Evolutionary conservation across 257 asterid genomes (phyloP).

Genomic region (Fraxinus pennsylvanica): DNA sequence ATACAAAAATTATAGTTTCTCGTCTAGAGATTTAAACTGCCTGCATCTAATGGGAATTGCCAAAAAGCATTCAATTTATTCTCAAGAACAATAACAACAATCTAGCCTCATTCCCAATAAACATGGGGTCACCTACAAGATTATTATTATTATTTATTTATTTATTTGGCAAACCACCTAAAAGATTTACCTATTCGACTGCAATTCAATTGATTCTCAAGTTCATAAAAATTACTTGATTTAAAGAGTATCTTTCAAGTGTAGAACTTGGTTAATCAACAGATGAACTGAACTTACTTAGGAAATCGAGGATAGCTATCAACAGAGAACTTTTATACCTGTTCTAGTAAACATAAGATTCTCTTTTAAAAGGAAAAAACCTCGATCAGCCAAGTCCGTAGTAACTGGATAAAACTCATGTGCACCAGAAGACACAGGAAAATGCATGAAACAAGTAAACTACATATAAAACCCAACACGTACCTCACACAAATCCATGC

Average conservation of each 20-base stretch:
- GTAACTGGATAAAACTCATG: not conserved
- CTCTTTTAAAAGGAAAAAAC: not conserved
- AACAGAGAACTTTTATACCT: not conserved
- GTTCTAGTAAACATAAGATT: not conserved
- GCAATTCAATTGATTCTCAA: not conserved
- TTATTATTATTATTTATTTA: too few relatives aligned
- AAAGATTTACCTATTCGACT: not conserved
- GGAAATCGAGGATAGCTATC: not conserved
- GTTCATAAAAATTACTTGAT: not conserved
- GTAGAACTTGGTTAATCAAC: not conserved
- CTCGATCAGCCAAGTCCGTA: not conserved
- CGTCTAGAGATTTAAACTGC: conserved; percentile 6
- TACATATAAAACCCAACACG: conserved; percentile 19
- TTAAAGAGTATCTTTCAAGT: not conserved
- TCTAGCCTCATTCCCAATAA: not conserved
- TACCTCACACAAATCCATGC: conserved; percentile 90
- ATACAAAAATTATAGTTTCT: not conserved
- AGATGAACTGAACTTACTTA: not conserved
- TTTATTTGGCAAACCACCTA: not conserved
- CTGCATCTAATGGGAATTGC: not conserved
- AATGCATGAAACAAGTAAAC: not conserved
- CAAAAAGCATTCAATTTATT: not conserved
- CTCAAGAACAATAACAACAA: conserved; percentile 4
- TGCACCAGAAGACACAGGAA: not conserved
- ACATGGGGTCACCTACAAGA: not conserved